A percentile compares a stretch with the other conserved stretches of the same genome.
phyloP scores from a whole-genome alignment of 1,284 basidiomycete species.

The Ceratorhiza oryzae-sativae region DNA sequence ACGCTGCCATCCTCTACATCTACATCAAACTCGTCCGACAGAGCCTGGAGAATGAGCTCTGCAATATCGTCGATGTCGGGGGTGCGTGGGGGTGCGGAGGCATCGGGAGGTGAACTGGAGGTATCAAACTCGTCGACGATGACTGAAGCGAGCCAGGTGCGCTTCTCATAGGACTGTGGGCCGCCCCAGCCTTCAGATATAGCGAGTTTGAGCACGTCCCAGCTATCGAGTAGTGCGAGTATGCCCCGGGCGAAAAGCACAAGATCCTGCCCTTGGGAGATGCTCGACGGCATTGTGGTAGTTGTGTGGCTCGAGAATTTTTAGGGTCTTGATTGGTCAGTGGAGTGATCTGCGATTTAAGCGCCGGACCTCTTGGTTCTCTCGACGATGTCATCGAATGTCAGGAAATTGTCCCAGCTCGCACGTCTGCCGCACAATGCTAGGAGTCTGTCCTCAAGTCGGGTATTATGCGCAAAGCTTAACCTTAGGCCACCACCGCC shows the following conservation, averaged over 20 bases:
- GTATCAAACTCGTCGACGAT: conserved; percentile 86
- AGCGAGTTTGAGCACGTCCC: conserved; percentile 85
- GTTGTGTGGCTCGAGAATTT: conserved; percentile 23
- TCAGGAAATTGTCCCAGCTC: not conserved
- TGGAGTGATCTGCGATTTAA: not conserved
- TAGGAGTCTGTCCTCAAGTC: not conserved
- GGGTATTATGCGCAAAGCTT: conserved; percentile 20
- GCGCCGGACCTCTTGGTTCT: conserved; percentile 5
- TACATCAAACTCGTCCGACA: conserved; percentile 86
- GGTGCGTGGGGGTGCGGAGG: conserved; percentile 50
- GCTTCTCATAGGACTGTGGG: conserved; percentile 71
- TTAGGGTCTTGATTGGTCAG: conserved; percentile 30
- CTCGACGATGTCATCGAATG: not conserved
- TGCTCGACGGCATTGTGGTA: conserved; percentile 31
- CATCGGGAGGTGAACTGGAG: conserved; percentile 16
- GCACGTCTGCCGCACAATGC: not conserved
- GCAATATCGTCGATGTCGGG: conserved; percentile 80
- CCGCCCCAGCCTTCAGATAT: conserved; percentile 86
- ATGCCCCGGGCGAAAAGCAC: conserved; percentile 83
- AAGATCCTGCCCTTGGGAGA: conserved; percentile 37
- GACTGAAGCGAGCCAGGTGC: conserved; percentile 79
- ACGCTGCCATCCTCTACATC: conserved; percentile 82
- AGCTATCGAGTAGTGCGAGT: conserved; percentile 77
- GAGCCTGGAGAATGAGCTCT: conserved; percentile 76
- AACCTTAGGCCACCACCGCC: conserved; percentile 23